Evolutionary conservation across 163 green algal species (phyloP).

Genomic region (Coccomyxa subellipsoidea): DNA sequence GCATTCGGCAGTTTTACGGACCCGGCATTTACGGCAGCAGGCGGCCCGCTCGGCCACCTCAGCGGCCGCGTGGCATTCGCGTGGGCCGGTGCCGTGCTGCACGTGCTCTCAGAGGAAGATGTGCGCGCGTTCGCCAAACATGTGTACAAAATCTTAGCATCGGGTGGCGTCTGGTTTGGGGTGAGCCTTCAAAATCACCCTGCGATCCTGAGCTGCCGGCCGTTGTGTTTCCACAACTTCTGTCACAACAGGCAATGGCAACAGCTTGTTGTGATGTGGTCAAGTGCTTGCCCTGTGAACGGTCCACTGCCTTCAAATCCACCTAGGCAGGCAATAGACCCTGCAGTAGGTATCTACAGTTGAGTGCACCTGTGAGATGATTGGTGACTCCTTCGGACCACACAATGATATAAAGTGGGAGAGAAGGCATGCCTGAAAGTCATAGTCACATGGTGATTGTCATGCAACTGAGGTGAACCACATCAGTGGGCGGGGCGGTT

Average conservation of each 20-base stretch:
- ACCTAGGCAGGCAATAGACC: too few species aligned
- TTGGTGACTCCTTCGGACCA: too few species aligned
- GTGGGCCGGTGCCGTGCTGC: conserved; percentile 20
- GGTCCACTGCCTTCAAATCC: too few species aligned
- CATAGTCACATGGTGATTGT: too few species aligned
- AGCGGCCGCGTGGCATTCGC: background rate
- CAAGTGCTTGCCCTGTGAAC: too few species aligned
- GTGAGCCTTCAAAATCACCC: background rate
- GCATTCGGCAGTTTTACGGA: conserved; percentile 5
- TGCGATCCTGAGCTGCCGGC: background rate
- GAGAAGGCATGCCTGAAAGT: too few species aligned
- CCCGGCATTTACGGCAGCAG: background rate
- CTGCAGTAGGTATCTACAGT: too few species aligned
- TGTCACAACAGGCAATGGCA: background rate
- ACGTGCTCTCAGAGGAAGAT: conserved; percentile 10
- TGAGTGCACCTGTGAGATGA: too few species aligned
- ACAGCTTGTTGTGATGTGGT: too few species aligned
- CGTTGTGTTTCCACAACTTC: background rate
- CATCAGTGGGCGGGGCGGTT: background rate
- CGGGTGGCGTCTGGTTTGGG: background rate
- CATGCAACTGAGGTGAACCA: too few species aligned
- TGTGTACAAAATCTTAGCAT: background rate
- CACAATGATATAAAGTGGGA: too few species aligned
- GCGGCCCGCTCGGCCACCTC: background rate
- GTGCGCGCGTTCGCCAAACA: background rate